A percentile compares a stretch with the other conserved stretches of the same genome.
Evolutionary conservation across 2,329 filamentous ascomycete species (phyloP).

Genomic region (Berkeleyomyces basicola): DNA sequence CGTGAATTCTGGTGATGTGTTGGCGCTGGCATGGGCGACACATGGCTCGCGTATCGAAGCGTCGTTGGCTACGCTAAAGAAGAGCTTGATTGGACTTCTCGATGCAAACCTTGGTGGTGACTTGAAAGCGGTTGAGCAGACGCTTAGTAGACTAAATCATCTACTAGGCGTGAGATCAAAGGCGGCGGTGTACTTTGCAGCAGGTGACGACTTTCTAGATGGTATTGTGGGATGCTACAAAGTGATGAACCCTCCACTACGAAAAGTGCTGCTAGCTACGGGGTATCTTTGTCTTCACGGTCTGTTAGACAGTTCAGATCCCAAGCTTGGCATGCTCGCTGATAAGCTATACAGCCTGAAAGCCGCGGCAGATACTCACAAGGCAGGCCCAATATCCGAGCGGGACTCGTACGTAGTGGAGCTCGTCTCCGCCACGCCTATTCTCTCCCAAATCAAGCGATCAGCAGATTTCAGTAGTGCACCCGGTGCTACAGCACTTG

Average conservation of each 20-base stretch:
- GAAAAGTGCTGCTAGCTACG: slow-evolving; percentile 53
- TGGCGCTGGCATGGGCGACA: slow-evolving; percentile 31
- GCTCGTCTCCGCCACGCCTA: slow-evolving; percentile 62
- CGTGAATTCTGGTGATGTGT: slow-evolving; percentile 40
- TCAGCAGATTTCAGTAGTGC: slow-evolving; percentile 33
- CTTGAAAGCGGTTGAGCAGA: slow-evolving; percentile 34
- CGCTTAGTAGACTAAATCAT: slow-evolving; percentile 42
- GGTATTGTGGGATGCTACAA: slow-evolving; percentile 50
- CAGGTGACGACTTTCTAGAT: slow-evolving; percentile 78
- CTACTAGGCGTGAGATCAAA: slow-evolving; percentile 45
- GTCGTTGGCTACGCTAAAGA: slow-evolving; percentile 43
- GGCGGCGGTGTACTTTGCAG: slow-evolving; percentile 48
- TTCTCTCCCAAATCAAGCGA: slow-evolving; percentile 46
- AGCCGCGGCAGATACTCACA: slow-evolving; percentile 48
- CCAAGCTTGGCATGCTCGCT: slow-evolving; percentile 57
- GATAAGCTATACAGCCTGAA: slow-evolving; percentile 77
- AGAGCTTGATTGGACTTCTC: slow-evolving; percentile 41
- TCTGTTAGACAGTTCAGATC: slow-evolving; percentile 46
- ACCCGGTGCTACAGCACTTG: slow-evolving; percentile 22
- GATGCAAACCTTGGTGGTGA: slow-evolving; percentile 39
- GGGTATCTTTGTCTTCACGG: slow-evolving; percentile 60
- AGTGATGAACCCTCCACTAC: slow-evolving; percentile 44
- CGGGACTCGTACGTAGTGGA: slow-evolving; percentile 64
- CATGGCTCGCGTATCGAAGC: slow-evolving; percentile 34
- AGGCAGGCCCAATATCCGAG: slow-evolving; percentile 34